Evolutionary conservation across 2,329 filamentous ascomycete species (phyloP), one percentile per base, ranked within the genome.

Genomic region (Polytolypa hystricis): DNA sequence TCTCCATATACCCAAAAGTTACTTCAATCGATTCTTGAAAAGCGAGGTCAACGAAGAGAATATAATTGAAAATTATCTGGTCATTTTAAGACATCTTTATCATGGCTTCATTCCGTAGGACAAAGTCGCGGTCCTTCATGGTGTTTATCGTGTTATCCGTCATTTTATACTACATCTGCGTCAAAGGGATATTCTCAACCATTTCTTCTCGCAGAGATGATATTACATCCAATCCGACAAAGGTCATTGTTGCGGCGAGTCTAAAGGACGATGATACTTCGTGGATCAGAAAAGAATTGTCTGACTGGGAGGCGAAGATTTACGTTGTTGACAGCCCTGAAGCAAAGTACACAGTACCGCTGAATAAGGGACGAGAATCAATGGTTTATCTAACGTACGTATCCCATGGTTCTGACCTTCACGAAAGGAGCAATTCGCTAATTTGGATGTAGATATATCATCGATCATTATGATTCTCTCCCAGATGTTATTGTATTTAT

Each of bases 271-370:
- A 62, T 34, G 54, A 63, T 44, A 58, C 56, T 5, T 54, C 56
- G 4, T 63, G 60, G 60, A 38, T 62, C 26, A 48, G 49, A 17
- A 46, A 60, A 17, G 45, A 54, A 38, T 56, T 62, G 23, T 52
- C 58, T 4, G 55, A 61, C 21, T 73, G 69, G 69, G 58, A 65
- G 41, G 66, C 67, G 48, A 70, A 61, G 41, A 61, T 74, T 40
- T 75, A 75, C 49, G 62, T 72, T 18, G 69, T 71, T 36, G 64
- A 76, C 44, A 62, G 72, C 46, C 55, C 61, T 23, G 44, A 42
- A 3, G 65, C 69, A 4, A 42, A 57, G n/a, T 54, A 71, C 43
- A 71, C 65, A 0, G 69, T 75, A 10, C 56, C 64, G 3, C 44
- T 47, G 26, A 63, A 62, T 39, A 62, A 62, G 43, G 60, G 59